phyloP scores from a whole-genome alignment of 257 asterid genomes.

The Verbascum thapsus region DNA sequence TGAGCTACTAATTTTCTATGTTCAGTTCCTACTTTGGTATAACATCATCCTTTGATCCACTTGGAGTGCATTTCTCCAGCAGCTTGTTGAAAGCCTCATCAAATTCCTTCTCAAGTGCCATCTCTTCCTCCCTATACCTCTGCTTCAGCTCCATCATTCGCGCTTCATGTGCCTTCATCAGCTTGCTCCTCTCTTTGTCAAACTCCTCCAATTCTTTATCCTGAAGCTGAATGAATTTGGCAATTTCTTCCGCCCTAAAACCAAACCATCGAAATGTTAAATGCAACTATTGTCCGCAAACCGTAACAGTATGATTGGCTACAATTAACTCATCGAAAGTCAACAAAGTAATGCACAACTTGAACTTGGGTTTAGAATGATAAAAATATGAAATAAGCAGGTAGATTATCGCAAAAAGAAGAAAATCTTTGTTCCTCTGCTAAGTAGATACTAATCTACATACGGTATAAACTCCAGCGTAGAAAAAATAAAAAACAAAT shows the following conservation, averaged over 20 bases:
- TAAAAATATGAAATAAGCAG: not conserved
- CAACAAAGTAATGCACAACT: slow-evolving; percentile 2
- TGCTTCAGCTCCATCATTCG: slow-evolving; percentile 39
- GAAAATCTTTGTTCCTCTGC: not conserved
- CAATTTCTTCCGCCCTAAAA: slow-evolving; percentile 48
- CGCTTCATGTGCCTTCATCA: slow-evolving; percentile 44
- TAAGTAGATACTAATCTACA: not conserved
- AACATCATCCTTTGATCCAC: not conserved
- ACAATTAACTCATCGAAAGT: not conserved
- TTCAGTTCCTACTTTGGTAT: not conserved
- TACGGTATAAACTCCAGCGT: not conserved
- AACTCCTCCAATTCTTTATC: slow-evolving; percentile 48
- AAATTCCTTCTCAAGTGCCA: slow-evolving; percentile 51
- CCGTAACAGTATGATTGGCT: not conserved
- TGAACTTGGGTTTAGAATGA: not conserved
- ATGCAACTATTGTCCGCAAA: not conserved
- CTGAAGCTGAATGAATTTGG: slow-evolving; percentile 42
- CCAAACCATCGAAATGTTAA: slow-evolving; percentile 8
- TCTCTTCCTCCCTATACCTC: slow-evolving; percentile 41
- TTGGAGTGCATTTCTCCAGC: slow-evolving; percentile 42
- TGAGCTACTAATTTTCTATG: too few relatives aligned
- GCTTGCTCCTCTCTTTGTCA: slow-evolving; percentile 32
- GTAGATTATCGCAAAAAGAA: not conserved
- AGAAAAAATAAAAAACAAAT: not conserved
- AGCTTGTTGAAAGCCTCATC: slow-evolving; percentile 37